Base-by-base conservation (phyloP, 2,329 filamentous ascomycete species). In the Microdochium trichocladiopsis region DNA sequence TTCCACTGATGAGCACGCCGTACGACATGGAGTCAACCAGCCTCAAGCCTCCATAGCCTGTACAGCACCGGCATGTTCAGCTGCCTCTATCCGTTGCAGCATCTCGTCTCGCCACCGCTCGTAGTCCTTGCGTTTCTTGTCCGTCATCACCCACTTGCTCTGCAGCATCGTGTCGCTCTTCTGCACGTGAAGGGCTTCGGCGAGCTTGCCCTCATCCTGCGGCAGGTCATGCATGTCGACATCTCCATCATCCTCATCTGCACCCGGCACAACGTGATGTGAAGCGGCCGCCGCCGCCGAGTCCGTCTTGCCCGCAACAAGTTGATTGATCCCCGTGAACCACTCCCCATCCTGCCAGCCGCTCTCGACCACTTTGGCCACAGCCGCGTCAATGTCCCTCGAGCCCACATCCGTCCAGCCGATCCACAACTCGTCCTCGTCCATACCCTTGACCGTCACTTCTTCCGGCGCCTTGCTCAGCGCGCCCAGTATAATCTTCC, bases 101-200 rank as follows among this genome's bases (percentile, higher is more conserved):
- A 90, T 77, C 1, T 65, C 69, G 4, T 75, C 72, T 66, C 85
- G 85, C 89, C 88, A 94, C 18, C 64, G 66, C 47, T 65, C 71
- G 63, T 84, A 91, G 11, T 86, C 82, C 41, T 72, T 72, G 59
- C 77, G 75, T 58, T 81, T 82, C 55, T 76, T 72, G 49, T 85
- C 81, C 56, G 83, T 85, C 59, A 92, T 66, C 61, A 84, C 86
- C 60, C 88, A 84, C 48, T 79, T 78, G 57, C 86, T 83, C 66
- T 91, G 87, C 59, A 92, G 82, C 87, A 91, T 91, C 2, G 84
- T 87, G 56, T 83, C 80, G 9, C 76, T 71, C 52, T 76, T 66
- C 67, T 82, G 69, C 25, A 75, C 63, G 52, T 75, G 71, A 36
- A 70, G 62, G n/a, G 41, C 18, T 53, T 66, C 23, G 22, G 23